Conservation (phyloP, 495 filamentous ascomycete species). For the Neurospora sp. region DNA sequence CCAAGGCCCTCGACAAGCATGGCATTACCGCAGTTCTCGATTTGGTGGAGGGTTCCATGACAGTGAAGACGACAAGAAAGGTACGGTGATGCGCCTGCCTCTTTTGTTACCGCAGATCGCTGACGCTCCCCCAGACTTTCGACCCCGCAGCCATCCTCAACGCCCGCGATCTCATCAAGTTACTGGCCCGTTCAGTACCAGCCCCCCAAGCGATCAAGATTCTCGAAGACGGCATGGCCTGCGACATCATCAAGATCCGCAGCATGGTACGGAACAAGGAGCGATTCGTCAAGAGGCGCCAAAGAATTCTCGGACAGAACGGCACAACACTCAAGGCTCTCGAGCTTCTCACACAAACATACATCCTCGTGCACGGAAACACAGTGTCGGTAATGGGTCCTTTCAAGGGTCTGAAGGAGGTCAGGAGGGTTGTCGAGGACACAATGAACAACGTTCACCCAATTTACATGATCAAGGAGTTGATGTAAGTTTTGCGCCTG, state of each 20-base stretch:
- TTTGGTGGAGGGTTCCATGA: slow-evolving; percentile 92
- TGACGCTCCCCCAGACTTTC: slow-evolving; percentile 49
- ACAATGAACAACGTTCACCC: slow-evolving; percentile 92
- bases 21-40: slow-evolving; percentile 84
- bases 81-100: neutral
- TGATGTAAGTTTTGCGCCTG: slow-evolving; percentile 44
- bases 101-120: no score
- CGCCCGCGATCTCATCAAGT: slow-evolving; percentile 85
- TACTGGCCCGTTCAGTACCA: slow-evolving; percentile 84
- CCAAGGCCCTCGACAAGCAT: slow-evolving; percentile 67
- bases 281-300: slow-evolving; percentile 90
- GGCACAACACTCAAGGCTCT: slow-evolving; percentile 65
- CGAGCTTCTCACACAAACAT: slow-evolving; percentile 87
- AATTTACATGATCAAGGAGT: slow-evolving; percentile 70
- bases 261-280: slow-evolving; percentile 90
- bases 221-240: slow-evolving; percentile 78
- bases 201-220: slow-evolving; percentile 90
- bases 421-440: slow-evolving; percentile 82
- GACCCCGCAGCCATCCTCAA: slow-evolving; percentile 94
- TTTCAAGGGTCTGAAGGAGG: slow-evolving; percentile 88
- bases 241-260: slow-evolving; percentile 88
- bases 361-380: slow-evolving; percentile 95
- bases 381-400: slow-evolving; percentile 86
- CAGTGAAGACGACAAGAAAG: slow-evolving; percentile 77
- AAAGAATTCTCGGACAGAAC: slow-evolving; percentile 68